Evolutionary conservation across 108 stramenopile species (phyloP), one percentile per base, ranked within the genome.

Genomic region (Nannochloropsis oceanica): DNA sequence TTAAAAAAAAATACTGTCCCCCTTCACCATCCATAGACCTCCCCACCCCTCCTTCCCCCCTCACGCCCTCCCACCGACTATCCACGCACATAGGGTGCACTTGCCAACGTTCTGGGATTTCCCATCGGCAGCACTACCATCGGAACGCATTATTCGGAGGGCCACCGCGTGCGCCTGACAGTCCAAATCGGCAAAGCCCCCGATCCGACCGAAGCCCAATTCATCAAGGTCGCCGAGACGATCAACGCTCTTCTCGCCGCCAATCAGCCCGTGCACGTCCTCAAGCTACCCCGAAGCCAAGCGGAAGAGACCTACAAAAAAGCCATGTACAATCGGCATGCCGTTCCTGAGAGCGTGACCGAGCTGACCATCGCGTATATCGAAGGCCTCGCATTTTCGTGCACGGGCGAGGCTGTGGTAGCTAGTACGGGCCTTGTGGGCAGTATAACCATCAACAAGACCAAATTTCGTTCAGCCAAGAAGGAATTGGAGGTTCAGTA

Each of bases 401-500:
- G 43, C 82, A 43, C 84, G 73, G 83, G 84, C n/a, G 43, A 89
- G 46, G 80, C 84, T 22, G 82, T 42, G 79, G 27, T 89, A 27
- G n/a, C 85, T 22, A 84, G 84, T 42, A 85, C 85, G 25, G 85
- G 80, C 13, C 59, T 43, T 7, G 86, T 87, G 25, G 89, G 87
- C 44, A 84, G 27, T 18, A 82, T 86, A 11, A 27, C 79, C 18
- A 43, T 88, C 43, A 84, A 44, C 43, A 44, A 90, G 89, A 86
- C 89, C 83, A 89, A 89, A 43, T 89, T 86, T 79, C 85, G 85
- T 8, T 27, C 42, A 24, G 46, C 79, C 79, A 89, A 90, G 59
- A 83, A 84, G 43, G 85, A 90, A 86, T 88, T 90, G 83, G 86
- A 89, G 80, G 79, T 90, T 18, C 81, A 89, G 88, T 90, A 89